Conservation (phyloP, 1,139 yeast species). For the Suhomyces bribrorum region DNA sequence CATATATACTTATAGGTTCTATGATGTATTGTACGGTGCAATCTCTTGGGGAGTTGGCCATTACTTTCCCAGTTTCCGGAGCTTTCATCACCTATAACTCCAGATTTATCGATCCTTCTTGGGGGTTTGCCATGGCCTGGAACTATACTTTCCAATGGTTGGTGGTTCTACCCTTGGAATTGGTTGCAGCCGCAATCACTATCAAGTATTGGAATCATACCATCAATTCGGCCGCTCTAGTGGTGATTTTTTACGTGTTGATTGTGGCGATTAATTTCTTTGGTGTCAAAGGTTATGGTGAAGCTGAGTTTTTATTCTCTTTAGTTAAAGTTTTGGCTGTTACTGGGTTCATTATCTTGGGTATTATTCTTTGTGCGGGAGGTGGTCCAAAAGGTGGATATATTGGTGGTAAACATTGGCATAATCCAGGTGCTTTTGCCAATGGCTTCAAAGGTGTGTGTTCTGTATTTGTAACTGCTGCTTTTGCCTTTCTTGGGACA, state of each 20-base stretch:
- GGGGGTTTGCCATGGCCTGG: constrained; percentile 83
- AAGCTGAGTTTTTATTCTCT: constrained; percentile 45
- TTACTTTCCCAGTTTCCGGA: constrained; percentile 76
- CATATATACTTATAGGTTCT: constrained; percentile 67
- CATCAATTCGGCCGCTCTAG: constrained; percentile 42
- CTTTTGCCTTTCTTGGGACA: constrained; percentile 44
- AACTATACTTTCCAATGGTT: constrained; percentile 82
- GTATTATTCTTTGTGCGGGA: constrained; percentile 42
- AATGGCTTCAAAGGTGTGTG: constrained; percentile 47
- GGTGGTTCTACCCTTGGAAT: constrained; percentile 70
- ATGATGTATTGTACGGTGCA: constrained; percentile 76
- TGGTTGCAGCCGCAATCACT: constrained; percentile 58
- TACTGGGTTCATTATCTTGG: constrained; percentile 42
- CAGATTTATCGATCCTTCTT: constrained; percentile 68
- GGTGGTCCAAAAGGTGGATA: constrained; percentile 38
- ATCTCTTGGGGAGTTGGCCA: constrained; percentile 85
- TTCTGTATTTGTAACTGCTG: constrained; percentile 44
- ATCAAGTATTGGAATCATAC: constrained; percentile 35
- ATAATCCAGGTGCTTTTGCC: constrained; percentile 43
- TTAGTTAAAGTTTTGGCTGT: constrained; percentile 38
- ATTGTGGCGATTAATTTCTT: constrained; percentile 36
- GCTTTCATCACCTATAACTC: constrained; percentile 74
- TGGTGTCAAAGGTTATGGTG: constrained; percentile 48
- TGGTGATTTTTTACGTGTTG: constrained; percentile 38
- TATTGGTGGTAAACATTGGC: constrained; percentile 53